Base-by-base conservation (phyloP, 257 asterid species). In the Solanum boliviense region DNA sequence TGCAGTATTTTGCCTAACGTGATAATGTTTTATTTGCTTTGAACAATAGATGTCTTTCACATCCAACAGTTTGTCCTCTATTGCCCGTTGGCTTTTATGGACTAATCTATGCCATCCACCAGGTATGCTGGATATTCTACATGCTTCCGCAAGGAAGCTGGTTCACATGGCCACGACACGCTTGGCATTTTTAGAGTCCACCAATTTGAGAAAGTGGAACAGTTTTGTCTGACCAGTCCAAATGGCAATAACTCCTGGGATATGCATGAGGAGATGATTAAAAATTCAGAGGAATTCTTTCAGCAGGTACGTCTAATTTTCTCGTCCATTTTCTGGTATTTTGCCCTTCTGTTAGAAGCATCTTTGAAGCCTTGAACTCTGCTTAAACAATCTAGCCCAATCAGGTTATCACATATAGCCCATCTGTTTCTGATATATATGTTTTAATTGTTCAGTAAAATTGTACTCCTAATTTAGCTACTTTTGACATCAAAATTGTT, bases 111-210 rank as follows among this genome's bases (percentile, higher is more conserved):
- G 76, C 31, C 46, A 87, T 88, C 70, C 83, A 74, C 90, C 89
- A 95, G 99, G 84, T 95, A 95, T 91, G 98, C 98, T 70, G 99
- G 99, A 84, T 95, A 93, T 82, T 97, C 99, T 0, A 89, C 98
- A 6, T 97, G 99, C 93, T 97, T 97, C 88, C 96, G 98, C 31
- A 95, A 97, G 90, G 98, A 95, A 92, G 99, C 98, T 78, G 99
- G 99, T 84, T 94, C 99, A 3, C 99, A 97, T 90, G 99, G 99
- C 48, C 93, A 96, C 3, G 98, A 97, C 88, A 97, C 98, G 20
- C 93, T 95, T 58, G 99, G 98, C 82, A 97, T 97, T 81, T 97
- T 97, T 89, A 95, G 98, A 58, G 98, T 93, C 82, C 98, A 95
- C 90, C 98, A 97, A 88, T 95, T 95, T 91, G 99, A 95, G 90